Percentiles rank a stretch among this genome's conserved stretches.
phyloP scores from a whole-genome alignment of 1,139 yeast genomes.

The Pichia sp. region DNA sequence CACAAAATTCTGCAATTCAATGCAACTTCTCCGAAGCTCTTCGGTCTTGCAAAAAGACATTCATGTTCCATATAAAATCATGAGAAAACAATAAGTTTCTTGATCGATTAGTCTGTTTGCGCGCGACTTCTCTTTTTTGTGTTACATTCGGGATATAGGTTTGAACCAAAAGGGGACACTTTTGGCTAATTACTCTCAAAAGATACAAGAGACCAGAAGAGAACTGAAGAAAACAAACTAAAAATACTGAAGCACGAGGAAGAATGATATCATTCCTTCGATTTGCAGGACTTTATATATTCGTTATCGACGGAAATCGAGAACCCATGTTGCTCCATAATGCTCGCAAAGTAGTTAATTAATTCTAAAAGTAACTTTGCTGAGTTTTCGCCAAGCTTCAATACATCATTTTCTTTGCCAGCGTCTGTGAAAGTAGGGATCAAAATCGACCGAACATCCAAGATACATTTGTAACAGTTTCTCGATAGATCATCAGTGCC shows the following conservation, averaged over 20 bases:
- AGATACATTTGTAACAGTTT: constrained; percentile 1
- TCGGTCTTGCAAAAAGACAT: too few relatives aligned
- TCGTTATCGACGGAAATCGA: constrained; percentile 6
- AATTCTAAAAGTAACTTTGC: neutral
- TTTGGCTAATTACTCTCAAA: too few relatives aligned
- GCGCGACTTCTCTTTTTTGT: too few relatives aligned
- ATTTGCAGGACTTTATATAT: constrained; percentile 3
- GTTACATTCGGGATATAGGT: too few relatives aligned
- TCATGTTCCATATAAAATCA: too few relatives aligned
- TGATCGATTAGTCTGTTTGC: too few relatives aligned
- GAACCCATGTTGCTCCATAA: constrained; percentile 6
- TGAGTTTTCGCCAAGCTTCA: neutral
- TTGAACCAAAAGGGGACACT: too few relatives aligned
- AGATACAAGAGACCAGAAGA: too few relatives aligned
- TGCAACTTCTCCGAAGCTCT: neutral
- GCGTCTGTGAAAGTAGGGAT: neutral
- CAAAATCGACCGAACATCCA: neutral
- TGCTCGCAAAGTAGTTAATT: neutral
- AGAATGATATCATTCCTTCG: neutral
- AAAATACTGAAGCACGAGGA: too few relatives aligned
- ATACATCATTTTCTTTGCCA: neutral
- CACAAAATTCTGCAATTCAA: neutral
- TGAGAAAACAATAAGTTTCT: too few relatives aligned
- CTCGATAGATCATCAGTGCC: constrained; percentile 4
- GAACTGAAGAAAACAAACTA: too few relatives aligned